phyloP scores from a whole-genome alignment of 768 basidiomycete species.

The Lentinula sp. region DNA sequence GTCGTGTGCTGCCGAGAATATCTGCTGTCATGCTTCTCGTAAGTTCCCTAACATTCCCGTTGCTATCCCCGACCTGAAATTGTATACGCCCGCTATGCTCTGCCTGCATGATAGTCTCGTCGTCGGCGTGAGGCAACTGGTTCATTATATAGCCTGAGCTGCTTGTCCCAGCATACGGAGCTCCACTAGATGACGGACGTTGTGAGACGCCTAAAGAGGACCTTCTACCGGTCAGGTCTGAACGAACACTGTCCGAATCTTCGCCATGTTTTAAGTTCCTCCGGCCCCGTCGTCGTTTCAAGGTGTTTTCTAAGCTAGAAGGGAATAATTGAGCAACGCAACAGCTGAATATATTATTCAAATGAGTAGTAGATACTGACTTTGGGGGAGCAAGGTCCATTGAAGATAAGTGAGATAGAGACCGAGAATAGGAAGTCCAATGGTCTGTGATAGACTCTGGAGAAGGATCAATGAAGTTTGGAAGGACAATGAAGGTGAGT shows the following conservation, averaged over 20 bases:
- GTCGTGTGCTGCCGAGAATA: slow-evolving; percentile 2
- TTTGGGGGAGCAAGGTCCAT: not conserved
- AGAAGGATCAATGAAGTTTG: not conserved
- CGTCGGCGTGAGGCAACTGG: not conserved
- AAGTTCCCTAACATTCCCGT: not conserved
- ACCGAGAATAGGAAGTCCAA: not conserved
- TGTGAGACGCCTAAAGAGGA: not conserved
- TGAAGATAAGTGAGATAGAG: not conserved
- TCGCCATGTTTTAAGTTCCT: slow-evolving; percentile 6
- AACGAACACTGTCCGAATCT: not conserved
- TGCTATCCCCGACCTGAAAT: not conserved
- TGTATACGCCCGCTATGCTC: not conserved
- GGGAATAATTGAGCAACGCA: not conserved
- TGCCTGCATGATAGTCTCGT: not conserved
- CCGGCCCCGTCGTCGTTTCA: slow-evolving; percentile 8
- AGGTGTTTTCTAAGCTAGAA: not conserved
- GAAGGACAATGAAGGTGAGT: not conserved
- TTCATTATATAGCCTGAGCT: not conserved
- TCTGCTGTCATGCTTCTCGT: not conserved
- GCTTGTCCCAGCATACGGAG: slow-evolving; percentile 1
- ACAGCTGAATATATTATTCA: not conserved
- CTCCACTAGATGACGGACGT: slow-evolving; percentile 3
- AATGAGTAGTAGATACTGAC: not conserved
- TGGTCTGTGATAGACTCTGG: not conserved
- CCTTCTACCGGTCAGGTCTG: not conserved